Percentiles rank a stretch among this genome's conserved stretches.
Conservation (phyloP, 73 alveolate genomes). For the Paramecium tetraurelia region DNA sequence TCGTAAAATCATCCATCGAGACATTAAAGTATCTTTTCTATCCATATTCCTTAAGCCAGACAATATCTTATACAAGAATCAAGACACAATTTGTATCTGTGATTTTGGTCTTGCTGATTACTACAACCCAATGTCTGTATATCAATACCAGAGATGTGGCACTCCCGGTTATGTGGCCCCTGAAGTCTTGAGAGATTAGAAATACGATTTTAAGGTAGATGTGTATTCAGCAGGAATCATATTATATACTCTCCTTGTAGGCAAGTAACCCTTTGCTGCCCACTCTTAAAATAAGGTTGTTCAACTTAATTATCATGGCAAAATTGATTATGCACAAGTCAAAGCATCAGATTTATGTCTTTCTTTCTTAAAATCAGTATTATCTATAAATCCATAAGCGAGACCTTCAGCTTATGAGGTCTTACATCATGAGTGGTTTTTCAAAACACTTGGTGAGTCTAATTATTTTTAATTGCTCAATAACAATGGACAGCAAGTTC, state of each 20-base stretch:
- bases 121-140: slow-evolving; percentile 12
- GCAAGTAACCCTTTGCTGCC: slow-evolving; percentile 39
- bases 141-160: slow-evolving; percentile 52
- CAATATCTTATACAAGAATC: slow-evolving; percentile 31
- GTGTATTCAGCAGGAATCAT: slow-evolving; percentile 50
- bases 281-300: slow-evolving; percentile 4
- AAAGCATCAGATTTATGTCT: slow-evolving; percentile 4
- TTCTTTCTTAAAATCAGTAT: neutral
- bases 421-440: slow-evolving; percentile 44
- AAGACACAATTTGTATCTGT: neutral
- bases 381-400: neutral
- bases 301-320: neutral
- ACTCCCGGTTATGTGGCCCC: slow-evolving; percentile 64
- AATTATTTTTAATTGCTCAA: neutral
- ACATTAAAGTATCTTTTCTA: slow-evolving; percentile 18
- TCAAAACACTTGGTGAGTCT: neutral
- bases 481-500: neutral
- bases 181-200: slow-evolving; percentile 46
- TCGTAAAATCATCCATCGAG: slow-evolving; percentile 41
- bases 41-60: neutral
- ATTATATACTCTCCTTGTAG: neutral
- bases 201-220: slow-evolving; percentile 54
- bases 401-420: slow-evolving; percentile 53
- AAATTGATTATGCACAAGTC: neutral
- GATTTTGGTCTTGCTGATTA: slow-evolving; percentile 52